Evolutionary conservation across 345 rosid species (phyloP).

Genomic region (Eucalyptus globulus): DNA sequence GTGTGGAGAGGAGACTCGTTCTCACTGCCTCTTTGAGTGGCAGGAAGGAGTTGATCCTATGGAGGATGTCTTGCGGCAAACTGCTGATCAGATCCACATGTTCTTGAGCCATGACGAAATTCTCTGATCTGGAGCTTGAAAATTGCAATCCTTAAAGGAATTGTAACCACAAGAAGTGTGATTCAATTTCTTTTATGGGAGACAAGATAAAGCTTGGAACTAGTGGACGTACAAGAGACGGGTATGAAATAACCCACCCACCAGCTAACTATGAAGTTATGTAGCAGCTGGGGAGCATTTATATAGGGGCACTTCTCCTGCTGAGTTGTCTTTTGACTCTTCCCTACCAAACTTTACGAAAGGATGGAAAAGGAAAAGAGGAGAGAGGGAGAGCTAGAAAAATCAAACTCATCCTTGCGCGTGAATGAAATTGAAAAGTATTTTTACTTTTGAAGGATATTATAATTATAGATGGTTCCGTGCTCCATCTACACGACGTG

Average conservation of each 20-base stretch:
- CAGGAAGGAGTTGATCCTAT: neutral
- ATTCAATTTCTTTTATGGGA: neutral
- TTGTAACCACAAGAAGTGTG: neutral
- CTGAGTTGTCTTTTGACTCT: neutral
- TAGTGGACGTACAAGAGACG: neutral
- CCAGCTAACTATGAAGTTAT: neutral
- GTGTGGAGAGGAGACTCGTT: neutral
- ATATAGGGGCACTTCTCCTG: neutral
- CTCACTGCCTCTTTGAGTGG: neutral
- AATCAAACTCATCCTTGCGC: neutral
- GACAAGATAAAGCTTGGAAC: neutral
- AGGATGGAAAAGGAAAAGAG: neutral
- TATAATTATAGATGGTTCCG: neutral
- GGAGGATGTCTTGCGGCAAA: constrained; percentile 2
- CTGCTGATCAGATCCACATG: neutral
- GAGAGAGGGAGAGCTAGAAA: neutral
- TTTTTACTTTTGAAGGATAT: neutral
- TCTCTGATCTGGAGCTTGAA: neutral
- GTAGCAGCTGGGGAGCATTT: neutral
- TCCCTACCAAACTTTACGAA: neutral
- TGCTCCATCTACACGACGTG: neutral
- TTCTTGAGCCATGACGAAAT: neutral
- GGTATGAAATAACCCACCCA: neutral
- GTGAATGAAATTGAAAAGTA: neutral
- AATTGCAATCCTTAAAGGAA: neutral